Evolutionary conservation across 2,329 filamentous ascomycete genomes (phyloP).

Genomic region (Cladobotryum protrusum): DNA sequence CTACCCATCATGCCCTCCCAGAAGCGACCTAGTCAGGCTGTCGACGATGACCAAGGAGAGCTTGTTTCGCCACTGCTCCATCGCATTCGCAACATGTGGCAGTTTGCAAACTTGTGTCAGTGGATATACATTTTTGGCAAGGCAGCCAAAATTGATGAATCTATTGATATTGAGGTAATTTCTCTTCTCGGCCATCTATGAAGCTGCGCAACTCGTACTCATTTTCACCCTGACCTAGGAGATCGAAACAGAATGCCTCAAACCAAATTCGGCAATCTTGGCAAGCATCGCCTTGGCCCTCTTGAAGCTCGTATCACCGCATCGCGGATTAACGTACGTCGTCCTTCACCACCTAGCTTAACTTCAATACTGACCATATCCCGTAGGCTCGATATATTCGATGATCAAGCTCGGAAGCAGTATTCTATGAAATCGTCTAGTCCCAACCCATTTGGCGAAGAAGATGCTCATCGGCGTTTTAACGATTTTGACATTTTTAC

Average conservation of each 20-base stretch:
- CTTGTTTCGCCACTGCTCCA: neutral
- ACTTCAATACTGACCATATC: conserved; percentile 15
- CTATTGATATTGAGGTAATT: conserved; percentile 80
- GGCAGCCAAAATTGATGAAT: conserved; percentile 81
- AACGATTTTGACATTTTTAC: conserved; percentile 73
- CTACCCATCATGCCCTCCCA: neutral
- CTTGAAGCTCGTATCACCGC: conserved; percentile 88
- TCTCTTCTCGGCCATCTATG: neutral
- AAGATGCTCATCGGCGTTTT: conserved; percentile 68
- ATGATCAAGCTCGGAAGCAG: conserved; percentile 87
- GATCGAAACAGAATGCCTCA: conserved; percentile 81
- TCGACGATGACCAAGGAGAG: neutral
- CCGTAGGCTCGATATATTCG: conserved; percentile 75
- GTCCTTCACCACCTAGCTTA: neutral
- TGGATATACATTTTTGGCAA: conserved; percentile 90
- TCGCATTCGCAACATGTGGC: conserved; percentile 83
- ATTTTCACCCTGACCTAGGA: conserved; percentile 49
- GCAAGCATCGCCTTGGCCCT: conserved; percentile 78
- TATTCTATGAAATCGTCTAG: conserved; percentile 74
- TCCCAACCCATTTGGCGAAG: conserved; percentile 78
- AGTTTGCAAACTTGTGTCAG: conserved; percentile 89
- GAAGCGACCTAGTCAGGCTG: neutral
- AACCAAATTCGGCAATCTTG: conserved; percentile 67
- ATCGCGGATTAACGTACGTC: conserved; percentile 82
- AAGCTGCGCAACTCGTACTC: neutral